Evolutionary conservation across 257 asterid genomes (phyloP), one percentile per base, ranked within the genome.

Genomic region (Scutellaria minor): DNA sequence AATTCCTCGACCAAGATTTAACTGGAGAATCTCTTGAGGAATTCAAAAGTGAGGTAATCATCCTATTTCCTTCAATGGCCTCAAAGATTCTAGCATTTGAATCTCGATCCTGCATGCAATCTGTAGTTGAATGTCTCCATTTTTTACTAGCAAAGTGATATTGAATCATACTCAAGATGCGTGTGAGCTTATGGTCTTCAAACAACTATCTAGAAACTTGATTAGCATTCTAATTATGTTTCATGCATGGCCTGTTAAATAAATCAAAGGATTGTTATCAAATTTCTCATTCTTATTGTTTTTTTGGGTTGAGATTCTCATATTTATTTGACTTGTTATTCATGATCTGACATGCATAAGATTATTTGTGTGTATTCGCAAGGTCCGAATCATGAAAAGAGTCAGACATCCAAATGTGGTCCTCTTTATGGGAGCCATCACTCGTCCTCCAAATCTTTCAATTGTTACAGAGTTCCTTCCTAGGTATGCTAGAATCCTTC

Each of bases 391-490:
- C 81, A 93, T 93, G 98, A 93, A 76, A 81, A 87, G 83, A 75
- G 83, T 90, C 76, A 89, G 98, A 71, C 98, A 93, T 81, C 98
- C 98, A 54, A 93, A 89, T 70, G 95, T 90, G 70, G 97, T 93
- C 77, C 95, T 93, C 71, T 93, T 93, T 85, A 93, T 93, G 98
- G 98, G 98, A 83, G 97, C 98, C 76, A 79, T 93, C 64, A 93
- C 98, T 41, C 98, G 95, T 56, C 96, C 97, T 67, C 98, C 98
- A 63, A 86, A 93, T 81, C 98, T 93, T 78, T 93, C 98, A 3
- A 93, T 93, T 79, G 70, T 93, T 77, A 90, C 98, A 35, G 98
- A 93, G 72, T 93, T 93, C 79, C 98, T 93, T 74, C 98, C 96
- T 64, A 86, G 98, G 98, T 93, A 87, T 76, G 84, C 74, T 64